Conservation (phyloP, 768 basidiomycete genomes). For the Asterophora lycoperdoides region DNA sequence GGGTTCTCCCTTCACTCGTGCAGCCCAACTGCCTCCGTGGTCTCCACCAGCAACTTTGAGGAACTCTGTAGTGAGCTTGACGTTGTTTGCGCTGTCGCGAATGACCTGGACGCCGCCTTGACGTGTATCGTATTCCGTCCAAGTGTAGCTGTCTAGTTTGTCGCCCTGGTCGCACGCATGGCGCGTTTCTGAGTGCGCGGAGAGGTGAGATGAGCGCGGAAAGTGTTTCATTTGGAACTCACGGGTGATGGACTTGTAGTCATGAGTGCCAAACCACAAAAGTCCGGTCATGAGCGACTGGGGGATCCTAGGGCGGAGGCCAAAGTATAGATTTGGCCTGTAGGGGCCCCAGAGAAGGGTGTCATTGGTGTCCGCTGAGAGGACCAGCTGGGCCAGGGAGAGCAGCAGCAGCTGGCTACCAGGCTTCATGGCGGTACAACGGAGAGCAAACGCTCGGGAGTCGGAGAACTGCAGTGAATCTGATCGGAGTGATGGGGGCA, state of each 20-base stretch:
- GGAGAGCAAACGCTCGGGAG: too few species aligned
- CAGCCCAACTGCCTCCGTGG: slow-evolving; percentile 87
- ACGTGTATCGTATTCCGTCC: slow-evolving; percentile 83
- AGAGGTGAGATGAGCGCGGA: slow-evolving; percentile 7
- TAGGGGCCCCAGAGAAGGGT: slow-evolving; percentile 82
- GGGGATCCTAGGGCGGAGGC: slow-evolving; percentile 78
- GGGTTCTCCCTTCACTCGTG: slow-evolving; percentile 76
- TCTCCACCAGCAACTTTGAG: slow-evolving; percentile 81
- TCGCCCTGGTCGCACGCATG: slow-evolving; percentile 91
- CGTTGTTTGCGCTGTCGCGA: slow-evolving; percentile 77
- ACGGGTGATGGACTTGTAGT: slow-evolving; percentile 71
- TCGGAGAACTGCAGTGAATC: too few species aligned
- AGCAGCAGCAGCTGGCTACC: slow-evolving; percentile 41
- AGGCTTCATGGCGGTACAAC: slow-evolving; percentile 34
- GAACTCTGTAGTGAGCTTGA: slow-evolving; percentile 79
- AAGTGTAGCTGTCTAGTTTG: slow-evolving; percentile 76
- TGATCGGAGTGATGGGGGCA: slow-evolving; percentile 10
- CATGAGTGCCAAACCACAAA: slow-evolving; percentile 89
- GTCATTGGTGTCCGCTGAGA: slow-evolving; percentile 40
- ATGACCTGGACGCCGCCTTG: slow-evolving; percentile 84
- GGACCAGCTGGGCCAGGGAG: slow-evolving; percentile 35
- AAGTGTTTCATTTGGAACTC: slow-evolving; percentile 23
- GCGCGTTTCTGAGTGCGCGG: slow-evolving; percentile 50
- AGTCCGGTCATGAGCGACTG: slow-evolving; percentile 91
- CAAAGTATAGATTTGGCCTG: slow-evolving; percentile 94